These are phyloP conservation scores for Microsporum canis DNA, from an alignment of 2,329 filamentous ascomycete genomes.

Conservation along the genomic window DNA sequence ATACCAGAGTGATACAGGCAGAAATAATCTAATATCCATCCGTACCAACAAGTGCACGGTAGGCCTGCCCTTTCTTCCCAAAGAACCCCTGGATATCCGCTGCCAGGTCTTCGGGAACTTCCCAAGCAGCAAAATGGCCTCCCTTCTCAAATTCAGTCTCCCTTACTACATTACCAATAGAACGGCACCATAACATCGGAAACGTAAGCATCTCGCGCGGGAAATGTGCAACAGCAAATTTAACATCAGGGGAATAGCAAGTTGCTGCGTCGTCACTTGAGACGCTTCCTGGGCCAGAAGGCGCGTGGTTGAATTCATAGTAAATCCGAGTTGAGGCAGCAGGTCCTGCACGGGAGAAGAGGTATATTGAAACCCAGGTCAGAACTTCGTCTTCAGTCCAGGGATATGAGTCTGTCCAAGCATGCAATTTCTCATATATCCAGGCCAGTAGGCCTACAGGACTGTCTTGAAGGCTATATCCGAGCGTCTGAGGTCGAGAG, in stretches of 20 bases:
- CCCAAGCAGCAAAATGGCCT: constrained; percentile 45
- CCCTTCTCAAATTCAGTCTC: constrained; percentile 37
- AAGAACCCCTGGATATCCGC: constrained; percentile 40
- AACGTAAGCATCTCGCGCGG: constrained; percentile 41
- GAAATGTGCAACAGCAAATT: constrained; percentile 43
- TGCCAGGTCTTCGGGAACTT: constrained; percentile 38
- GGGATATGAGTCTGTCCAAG: constrained; percentile 60
- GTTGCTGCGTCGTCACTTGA: constrained; percentile 21
- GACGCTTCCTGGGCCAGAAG: constrained; percentile 27
- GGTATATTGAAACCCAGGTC: constrained; percentile 64
- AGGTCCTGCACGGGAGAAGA: constrained; percentile 57
- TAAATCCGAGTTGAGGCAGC: constrained; percentile 60
- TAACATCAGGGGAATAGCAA: constrained; percentile 38
- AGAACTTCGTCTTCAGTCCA: constrained; percentile 69
- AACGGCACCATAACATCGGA: constrained; percentile 41
- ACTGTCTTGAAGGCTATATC: constrained; percentile 56
- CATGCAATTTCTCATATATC: constrained; percentile 70
- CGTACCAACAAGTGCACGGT: constrained; percentile 24
- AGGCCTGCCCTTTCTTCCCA: constrained; percentile 31
- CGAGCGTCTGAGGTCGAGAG: constrained; percentile 62
- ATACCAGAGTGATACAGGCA: neutral
- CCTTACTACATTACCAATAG: constrained; percentile 42
- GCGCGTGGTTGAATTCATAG: constrained; percentile 45
- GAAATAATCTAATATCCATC: constrained; percentile 19
- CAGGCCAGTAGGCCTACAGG: constrained; percentile 62